phyloP scores from a whole-genome alignment of 306 rosid genomes.

The Vigna radiata region DNA sequence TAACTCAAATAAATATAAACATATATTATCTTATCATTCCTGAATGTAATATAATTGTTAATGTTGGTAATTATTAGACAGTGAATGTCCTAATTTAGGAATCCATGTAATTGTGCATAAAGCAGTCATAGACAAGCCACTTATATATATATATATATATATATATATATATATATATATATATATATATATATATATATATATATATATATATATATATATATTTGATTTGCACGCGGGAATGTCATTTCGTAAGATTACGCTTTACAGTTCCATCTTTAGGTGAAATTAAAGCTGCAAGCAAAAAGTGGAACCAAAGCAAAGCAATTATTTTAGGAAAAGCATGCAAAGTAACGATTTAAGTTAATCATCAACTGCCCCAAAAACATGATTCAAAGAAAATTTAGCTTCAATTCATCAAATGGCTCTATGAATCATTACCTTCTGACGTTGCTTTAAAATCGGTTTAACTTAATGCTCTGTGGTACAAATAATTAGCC shows the following conservation, averaged over 20 bases:
- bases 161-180: no score
- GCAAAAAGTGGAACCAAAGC: conserved; percentile 60
- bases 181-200: background rate
- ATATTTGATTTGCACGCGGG: conserved; percentile 72
- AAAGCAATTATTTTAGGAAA: conserved; percentile 43
- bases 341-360: conserved; percentile 49
- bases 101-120: conserved; percentile 59
- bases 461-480: background rate
- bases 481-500: background rate
- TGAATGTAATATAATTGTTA: no score
- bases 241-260: conserved; percentile 63
- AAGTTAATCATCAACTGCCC: conserved; percentile 35
- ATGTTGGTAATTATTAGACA: conserved; percentile 22
- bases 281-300: conserved; percentile 49
- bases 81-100: conserved; percentile 66
- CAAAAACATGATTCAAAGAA: conserved; percentile 26
- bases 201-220: background rate
- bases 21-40: no score
- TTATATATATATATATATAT: no score
- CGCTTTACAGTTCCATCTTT: conserved; percentile 51
- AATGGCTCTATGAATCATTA: conserved; percentile 27
- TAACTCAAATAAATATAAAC: no score
- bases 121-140: conserved; percentile 70
- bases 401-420: conserved; percentile 33
- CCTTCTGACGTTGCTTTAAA: conserved; percentile 37